Conservation (phyloP, 2,329 filamentous ascomycete species). For the Monosporascus sp. region DNA sequence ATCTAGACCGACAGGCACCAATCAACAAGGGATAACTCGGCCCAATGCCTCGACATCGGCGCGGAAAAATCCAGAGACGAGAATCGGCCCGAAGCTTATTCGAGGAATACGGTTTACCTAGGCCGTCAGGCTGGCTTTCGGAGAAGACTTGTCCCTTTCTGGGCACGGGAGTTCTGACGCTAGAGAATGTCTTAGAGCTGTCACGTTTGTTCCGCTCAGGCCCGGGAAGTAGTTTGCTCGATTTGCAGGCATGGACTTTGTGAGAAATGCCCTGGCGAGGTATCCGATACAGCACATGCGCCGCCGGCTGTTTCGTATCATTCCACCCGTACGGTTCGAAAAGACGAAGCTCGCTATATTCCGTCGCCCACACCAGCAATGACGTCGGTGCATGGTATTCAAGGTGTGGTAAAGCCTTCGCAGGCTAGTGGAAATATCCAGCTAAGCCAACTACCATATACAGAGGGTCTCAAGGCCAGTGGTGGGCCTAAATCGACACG, state of each 20-base stretch:
- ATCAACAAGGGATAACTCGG: neutral
- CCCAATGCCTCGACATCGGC: constrained; percentile 5
- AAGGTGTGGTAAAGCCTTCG: neutral
- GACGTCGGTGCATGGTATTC: neutral
- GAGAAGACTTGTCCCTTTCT: constrained; percentile 26
- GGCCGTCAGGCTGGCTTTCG: constrained; percentile 41
- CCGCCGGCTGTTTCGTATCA: constrained; percentile 17
- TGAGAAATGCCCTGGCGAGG: constrained; percentile 36
- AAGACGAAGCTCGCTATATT: constrained; percentile 8
- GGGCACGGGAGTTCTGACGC: constrained; percentile 28
- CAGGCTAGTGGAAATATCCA: neutral
- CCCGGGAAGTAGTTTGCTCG: constrained; percentile 35
- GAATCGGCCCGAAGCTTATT: constrained; percentile 43
- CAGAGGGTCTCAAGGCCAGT: neutral
- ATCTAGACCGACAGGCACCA: neutral
- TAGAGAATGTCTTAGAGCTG: constrained; percentile 31
- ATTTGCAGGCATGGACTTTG: constrained; percentile 49
- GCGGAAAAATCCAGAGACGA: constrained; percentile 29
- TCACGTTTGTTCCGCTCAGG: constrained; percentile 42
- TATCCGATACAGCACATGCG: constrained; percentile 17
- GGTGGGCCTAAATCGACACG: neutral
- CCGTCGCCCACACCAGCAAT: constrained; percentile 2
- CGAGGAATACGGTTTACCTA: constrained; percentile 38
- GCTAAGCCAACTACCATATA: neutral
- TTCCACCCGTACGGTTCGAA: constrained; percentile 8